Evolutionary conservation across 2,329 filamentous ascomycete genomes (phyloP).

Genomic region (Tolypocladium ovalisporum): DNA sequence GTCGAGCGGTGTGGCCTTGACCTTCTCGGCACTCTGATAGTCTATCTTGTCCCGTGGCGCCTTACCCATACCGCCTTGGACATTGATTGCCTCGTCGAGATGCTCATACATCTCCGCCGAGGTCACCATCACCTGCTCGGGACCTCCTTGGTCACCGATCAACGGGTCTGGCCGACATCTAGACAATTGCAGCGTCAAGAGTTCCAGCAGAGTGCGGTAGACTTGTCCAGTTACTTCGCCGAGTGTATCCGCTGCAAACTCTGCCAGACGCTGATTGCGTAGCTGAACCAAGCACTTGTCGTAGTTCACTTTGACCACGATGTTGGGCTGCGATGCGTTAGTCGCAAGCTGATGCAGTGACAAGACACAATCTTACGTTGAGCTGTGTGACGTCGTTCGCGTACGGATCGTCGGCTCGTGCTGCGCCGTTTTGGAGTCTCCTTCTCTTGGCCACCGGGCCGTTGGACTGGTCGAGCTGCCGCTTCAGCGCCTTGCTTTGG

Average conservation of each 20-base stretch:
- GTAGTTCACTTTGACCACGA: constrained; percentile 72
- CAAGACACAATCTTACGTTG: constrained; percentile 33
- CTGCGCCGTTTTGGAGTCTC: constrained; percentile 39
- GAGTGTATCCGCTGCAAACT: constrained; percentile 59
- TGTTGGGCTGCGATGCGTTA: constrained; percentile 45
- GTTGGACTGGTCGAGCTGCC: constrained; percentile 34
- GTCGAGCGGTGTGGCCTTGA: constrained; percentile 25
- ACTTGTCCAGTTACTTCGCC: constrained; percentile 67
- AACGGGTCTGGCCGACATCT: constrained; percentile 52
- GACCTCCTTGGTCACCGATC: constrained; percentile 19
- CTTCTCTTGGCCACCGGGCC: constrained; percentile 36
- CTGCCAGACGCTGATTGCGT: constrained; percentile 65
- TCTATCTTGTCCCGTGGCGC: constrained; percentile 35
- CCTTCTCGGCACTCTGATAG: constrained; percentile 34
- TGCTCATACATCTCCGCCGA: constrained; percentile 46
- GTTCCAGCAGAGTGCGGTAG: constrained; percentile 62
- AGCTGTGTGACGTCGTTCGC: constrained; percentile 34
- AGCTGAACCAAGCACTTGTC: constrained; percentile 75
- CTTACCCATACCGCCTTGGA: constrained; percentile 47
- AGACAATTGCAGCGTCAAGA: constrained; percentile 56
- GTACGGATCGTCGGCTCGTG: constrained; percentile 12
- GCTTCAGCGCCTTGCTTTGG: constrained; percentile 39
- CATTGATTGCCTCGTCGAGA: constrained; percentile 40
- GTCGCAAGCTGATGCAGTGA: not conserved
- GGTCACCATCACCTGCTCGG: constrained; percentile 28